Percentiles rank a stretch among this genome's conserved stretches.
phyloP scores from a whole-genome alignment of 768 basidiomycete genomes.

The Leucocoprinus leucothites region DNA sequence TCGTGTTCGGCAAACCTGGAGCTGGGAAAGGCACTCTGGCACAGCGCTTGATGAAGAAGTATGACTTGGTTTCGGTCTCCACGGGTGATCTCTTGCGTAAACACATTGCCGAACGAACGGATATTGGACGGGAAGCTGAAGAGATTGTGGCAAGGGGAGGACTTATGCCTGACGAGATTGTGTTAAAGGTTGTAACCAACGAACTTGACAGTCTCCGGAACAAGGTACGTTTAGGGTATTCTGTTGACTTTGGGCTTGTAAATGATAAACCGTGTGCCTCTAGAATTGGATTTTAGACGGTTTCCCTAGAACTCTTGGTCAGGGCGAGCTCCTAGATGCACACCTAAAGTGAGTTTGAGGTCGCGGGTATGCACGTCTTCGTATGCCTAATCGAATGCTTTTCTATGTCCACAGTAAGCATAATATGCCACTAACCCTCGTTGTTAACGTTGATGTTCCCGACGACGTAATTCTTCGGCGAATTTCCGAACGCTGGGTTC shows the following conservation, averaged over 20 bases:
- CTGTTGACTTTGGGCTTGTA: background rate
- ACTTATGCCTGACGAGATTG: constrained; percentile 74
- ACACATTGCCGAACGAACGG: constrained; percentile 75
- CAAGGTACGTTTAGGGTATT: constrained; percentile 42
- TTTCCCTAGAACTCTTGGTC: constrained; percentile 86
- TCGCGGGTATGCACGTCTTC: background rate
- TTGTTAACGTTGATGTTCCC: constrained; percentile 87
- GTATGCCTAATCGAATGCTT: background rate
- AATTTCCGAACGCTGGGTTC: constrained; percentile 89
- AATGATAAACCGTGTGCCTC: constrained; percentile 1
- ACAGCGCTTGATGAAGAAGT: constrained; percentile 71
- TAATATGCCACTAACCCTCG: constrained; percentile 66
- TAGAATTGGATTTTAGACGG: constrained; percentile 94
- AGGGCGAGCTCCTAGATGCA: constrained; percentile 74
- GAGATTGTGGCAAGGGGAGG: constrained; percentile 76
- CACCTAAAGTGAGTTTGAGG: constrained; percentile 57
- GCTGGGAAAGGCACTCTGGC: constrained; percentile 86
- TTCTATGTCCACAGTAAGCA: constrained; percentile 42
- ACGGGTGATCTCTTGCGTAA: constrained; percentile 85
- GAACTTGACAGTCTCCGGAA: constrained; percentile 65
- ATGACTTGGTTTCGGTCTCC: constrained; percentile 73
- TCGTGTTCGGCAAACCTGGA: constrained; percentile 81
- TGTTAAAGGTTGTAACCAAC: constrained; percentile 72
- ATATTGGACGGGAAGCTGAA: constrained; percentile 72
- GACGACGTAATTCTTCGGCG: constrained; percentile 82